Base-by-base conservation (phyloP, 305 asterid genomes). In the Rubia peregrina region DNA sequence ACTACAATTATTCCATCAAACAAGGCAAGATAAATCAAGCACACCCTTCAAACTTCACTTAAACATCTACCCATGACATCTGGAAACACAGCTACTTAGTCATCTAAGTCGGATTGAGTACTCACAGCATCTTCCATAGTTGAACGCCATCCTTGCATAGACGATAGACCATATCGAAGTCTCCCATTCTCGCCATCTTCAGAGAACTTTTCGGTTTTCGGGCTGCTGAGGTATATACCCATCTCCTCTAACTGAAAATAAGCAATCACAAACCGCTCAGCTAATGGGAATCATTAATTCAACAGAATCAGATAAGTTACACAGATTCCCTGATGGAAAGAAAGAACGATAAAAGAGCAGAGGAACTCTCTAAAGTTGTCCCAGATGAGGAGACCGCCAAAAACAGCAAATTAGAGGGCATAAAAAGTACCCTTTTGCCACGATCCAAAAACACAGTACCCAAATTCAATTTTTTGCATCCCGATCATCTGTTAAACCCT, bases 131-230 rank as follows among this genome's bases (percentile, higher is more conserved):
- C 98, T 86, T 92, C 98, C 98, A 92, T 92, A 36, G 97, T 80
- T 67, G 98, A 90, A 74, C 97, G 98, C 98, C 98, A 92, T 73
- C 98, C 98, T 80, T 92, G 98, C 98, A 92, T 92, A 57, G 96
- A 87, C 68, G 97, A 92, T 73, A 87, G 71, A 26, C 97, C 98
- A 80, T 75, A 92, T 64, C 89, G 81, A 72, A 92, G 86, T 83
- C 88, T 87, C 69, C 36, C 69, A 67, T 84, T 90, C 80, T 78
- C 89, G 9, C 95, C 97, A 79, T 92, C 96, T 75, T 92, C 95
- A 30, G 98, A 92, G 44, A 83, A 69, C 71, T 92, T 90, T 69
- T 92, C 98, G 4, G 95, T 92, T 78, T 90, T 92, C 6, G 98
- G 98, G 74, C 89, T 78, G 77, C 98, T 92, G 66, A 92, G 87